Evolutionary conservation across 441 rosid species (phyloP), one percentile per base, ranked within the genome.

Genomic region (Adansonia madagascariensis): DNA sequence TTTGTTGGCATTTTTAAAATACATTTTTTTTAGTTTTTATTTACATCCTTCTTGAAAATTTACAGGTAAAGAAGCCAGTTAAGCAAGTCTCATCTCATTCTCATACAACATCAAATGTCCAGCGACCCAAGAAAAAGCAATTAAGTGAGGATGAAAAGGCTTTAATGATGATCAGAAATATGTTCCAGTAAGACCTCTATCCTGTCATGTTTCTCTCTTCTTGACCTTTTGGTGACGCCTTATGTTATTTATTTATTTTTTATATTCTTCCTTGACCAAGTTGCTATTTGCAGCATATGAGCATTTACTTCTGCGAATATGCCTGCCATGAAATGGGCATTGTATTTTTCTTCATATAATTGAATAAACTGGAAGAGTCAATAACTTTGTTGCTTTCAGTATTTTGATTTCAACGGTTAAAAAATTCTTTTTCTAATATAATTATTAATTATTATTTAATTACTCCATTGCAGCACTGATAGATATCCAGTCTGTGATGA

Each of bases 81-180:
- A 91, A 85, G 85, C 89, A 83, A 80, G 78, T 79, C 41, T 59
- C 89, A 17, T 84, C 88, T 0, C 88, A 75, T 11, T 84, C 87
- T 0, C 88, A 77, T 66, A 79, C 77, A 31, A 46, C 75, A 6
- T 76, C 75, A 20, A 87, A 81, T 70, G 88, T 85, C 68, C 77
- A 82, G 55, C 84, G 79, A 39, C 85, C 89, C 59, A 92, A 86
- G 90, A 94, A 88, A 85, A 92, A 80, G 81, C 91, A 83, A 77
- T 80, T 64, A 31, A 79, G 84, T 17, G 97, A 90, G 27, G 92
- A 73, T 80, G 93, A 50, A 15, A 35, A 8, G 60, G 97, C 98
- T 15, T 39, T 91, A n/a, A 67, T 31, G 70, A 84, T 88, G 83
- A 82, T 96, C 78, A 91, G 99, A 82, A 41, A 80, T 69, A 88